Base-by-base conservation (phyloP, 169 alveolate genomes). In the Plasmodium coatneyi region DNA sequence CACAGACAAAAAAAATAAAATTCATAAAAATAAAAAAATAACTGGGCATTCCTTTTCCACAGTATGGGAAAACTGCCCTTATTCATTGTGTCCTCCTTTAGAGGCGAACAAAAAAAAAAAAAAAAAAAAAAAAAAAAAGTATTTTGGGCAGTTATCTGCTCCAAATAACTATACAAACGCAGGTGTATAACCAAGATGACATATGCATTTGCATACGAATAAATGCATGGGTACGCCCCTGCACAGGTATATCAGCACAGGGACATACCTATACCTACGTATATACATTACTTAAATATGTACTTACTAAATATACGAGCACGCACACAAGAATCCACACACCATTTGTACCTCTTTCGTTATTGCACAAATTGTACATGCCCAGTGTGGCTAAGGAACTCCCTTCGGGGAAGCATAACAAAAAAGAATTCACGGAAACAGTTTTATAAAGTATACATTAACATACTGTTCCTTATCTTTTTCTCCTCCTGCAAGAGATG, bases 401-500 rank as follows among this genome's bases (percentile, higher is more conserved):
- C 22, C 41, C 76, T 66, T 16, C 4, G 5, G 76, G 76, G 36
- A 66, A 10, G 76, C n/a, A 28, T 22, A 66, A 66, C 76, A 66
- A 66, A 66, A 60, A 22, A 19, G 76, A 66, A 66, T 66, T 66
- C 76, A 66, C 76, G 36, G 76, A 66, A 66, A 66, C 76, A 66
- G 36, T 25, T 66, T 66, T 66, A 28, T 66, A 66, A 66, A 22
- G 76, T 66, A 10, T 66, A 28, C 36, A 66, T 9, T 25, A 66
- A 66, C 36, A 25, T 66, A 66, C 83, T 36, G 83, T 36, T 78
- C 34, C 4, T 78, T 36, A 19, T 78, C 22, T 78, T 78, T 78
- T 32, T 66, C 76, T 66, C 5, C 14, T 66, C 76, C 12, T 66
- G 76, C 41, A 66, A 66, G 34, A 66, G 22, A 66, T 66, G 76